Conservation (phyloP, 805 yeast species). For the Pichia membranifaciens region DNA sequence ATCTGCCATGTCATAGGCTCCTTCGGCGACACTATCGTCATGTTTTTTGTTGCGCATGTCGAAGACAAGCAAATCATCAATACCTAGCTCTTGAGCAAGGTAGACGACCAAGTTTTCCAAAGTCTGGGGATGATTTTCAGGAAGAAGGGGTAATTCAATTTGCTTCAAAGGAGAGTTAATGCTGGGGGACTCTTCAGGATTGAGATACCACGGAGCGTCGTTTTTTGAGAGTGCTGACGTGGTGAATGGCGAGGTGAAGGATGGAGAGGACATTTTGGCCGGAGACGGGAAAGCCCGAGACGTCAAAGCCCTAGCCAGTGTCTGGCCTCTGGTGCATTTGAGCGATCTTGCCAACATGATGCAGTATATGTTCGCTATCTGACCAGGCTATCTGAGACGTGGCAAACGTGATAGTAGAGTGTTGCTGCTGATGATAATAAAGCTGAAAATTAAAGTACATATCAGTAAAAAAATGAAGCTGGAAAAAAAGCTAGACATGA, state of each 20-base stretch:
- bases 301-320: background rate
- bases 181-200: conserved; percentile 28
- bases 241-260: background rate
- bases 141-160: conserved; percentile 49
- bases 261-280: too few relatives aligned
- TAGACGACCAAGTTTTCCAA: conserved; percentile 40
- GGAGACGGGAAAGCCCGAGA: too few relatives aligned
- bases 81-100: conserved; percentile 57
- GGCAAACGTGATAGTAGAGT: too few relatives aligned
- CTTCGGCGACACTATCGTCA: conserved; percentile 15
- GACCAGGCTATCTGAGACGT: too few relatives aligned
- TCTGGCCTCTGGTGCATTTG: background rate
- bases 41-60: conserved; percentile 44
- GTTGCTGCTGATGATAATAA: too few relatives aligned
- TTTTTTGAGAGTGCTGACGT: background rate
- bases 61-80: conserved; percentile 54
- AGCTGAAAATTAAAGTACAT: too few relatives aligned
- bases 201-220: conserved; percentile 30
- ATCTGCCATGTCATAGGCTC: conserved; percentile 35
- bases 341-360: background rate
- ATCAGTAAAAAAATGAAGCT: too few relatives aligned
- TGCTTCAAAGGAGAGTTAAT: conserved; percentile 20
- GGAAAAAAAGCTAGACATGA: too few relatives aligned
- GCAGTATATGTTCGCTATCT: too few relatives aligned
- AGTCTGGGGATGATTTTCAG: conserved; percentile 50